phyloP scores from a whole-genome alignment of 768 basidiomycete species.

The Pleurotus ostreatus region DNA sequence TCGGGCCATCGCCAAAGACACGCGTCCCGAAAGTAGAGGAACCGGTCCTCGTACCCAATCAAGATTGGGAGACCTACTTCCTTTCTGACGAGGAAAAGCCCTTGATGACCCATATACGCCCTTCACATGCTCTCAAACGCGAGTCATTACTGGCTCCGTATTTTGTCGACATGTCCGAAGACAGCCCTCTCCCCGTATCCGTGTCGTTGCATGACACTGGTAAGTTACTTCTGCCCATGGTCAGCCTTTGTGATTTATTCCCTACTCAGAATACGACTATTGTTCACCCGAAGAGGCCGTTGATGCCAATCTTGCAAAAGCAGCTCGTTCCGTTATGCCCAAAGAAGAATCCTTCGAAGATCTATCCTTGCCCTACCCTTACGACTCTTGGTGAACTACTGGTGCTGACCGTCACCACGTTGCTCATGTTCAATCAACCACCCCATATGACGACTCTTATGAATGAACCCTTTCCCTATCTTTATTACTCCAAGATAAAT shows the following conservation, averaged over 20 bases:
- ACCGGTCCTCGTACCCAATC: background rate
- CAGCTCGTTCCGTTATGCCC: background rate
- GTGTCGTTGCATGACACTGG: too few relatives aligned
- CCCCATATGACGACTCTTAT: background rate
- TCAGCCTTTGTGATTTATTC: background rate
- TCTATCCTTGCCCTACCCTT: background rate
- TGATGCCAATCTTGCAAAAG: background rate
- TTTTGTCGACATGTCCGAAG: background rate
- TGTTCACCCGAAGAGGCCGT: background rate
- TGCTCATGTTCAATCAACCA: background rate
- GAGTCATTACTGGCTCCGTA: background rate
- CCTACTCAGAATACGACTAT: background rate
- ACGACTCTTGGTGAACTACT: background rate
- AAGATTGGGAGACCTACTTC: background rate
- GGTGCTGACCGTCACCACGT: background rate
- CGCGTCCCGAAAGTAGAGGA: background rate
- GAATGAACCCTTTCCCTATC: background rate
- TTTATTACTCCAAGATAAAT: background rate
- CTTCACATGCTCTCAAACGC: constrained; percentile 4
- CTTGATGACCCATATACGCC: background rate
- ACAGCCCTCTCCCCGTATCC: background rate
- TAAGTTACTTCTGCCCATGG: background rate
- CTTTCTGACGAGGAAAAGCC: background rate
- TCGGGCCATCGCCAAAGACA: background rate
- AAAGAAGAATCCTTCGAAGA: constrained; percentile 3